These are phyloP conservation scores for Metschnikowia cubensis DNA, from an alignment of 805 yeast genomes.

Conservation along the genomic window DNA sequence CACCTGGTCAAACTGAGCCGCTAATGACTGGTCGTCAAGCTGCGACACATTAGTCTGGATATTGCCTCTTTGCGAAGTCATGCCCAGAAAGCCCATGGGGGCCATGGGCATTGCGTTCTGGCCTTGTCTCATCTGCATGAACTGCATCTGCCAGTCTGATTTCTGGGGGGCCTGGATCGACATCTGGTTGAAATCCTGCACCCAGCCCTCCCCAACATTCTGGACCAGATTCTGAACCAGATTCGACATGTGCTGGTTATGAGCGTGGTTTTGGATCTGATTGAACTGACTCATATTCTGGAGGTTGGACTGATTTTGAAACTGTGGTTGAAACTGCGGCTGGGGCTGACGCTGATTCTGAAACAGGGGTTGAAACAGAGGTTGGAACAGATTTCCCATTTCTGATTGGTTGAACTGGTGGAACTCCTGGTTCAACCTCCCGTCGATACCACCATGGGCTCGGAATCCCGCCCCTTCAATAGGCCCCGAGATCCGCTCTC, in stretches of 20 bases:
- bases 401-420: constrained; percentile 25
- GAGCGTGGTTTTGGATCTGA: neutral
- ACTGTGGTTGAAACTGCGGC: constrained; percentile 8
- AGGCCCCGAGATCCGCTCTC: constrained; percentile 22
- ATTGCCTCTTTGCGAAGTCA: neutral
- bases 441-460: constrained; percentile 25
- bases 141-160: constrained; percentile 27
- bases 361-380: constrained; percentile 2
- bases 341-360: neutral
- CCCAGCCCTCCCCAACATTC: constrained; percentile 10
- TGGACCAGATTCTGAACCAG: constrained; percentile 10
- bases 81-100: neutral
- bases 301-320: constrained; percentile 6
- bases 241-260: constrained; percentile 1
- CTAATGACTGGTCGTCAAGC: constrained; percentile 24
- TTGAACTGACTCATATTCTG: neutral
- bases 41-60: constrained; percentile 13
- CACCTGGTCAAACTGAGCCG: constrained; percentile 30
- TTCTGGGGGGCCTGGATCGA: constrained; percentile 11
- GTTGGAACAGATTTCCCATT: constrained; percentile 8
- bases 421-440: constrained; percentile 37
- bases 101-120: neutral
- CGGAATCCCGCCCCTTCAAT: constrained; percentile 14
- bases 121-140: constrained; percentile 14
- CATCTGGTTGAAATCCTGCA: constrained; percentile 14